Percentiles rank a stretch among this genome's conserved stretches.
Evolutionary conservation across 768 basidiomycete genomes (phyloP).

Genomic region (Boletus vermiculosoides): DNA sequence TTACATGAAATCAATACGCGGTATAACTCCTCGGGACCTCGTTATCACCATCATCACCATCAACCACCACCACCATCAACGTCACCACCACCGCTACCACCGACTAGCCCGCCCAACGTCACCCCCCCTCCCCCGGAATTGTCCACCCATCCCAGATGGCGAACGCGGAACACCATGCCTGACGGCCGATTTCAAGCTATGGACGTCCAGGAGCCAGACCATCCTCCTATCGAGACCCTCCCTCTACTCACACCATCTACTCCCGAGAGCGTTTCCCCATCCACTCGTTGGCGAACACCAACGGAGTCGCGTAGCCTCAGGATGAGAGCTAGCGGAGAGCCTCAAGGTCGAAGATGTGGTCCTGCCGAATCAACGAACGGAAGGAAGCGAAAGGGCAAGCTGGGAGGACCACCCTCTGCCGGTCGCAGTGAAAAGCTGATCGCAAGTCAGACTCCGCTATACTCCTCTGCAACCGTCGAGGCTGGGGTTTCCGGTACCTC

Average conservation of each 20-base stretch:
- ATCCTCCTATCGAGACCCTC: conserved; percentile 20
- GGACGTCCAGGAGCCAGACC: conserved; percentile 3
- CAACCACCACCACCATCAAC: not conserved
- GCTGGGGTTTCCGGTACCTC: not conserved
- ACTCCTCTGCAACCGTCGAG: not conserved
- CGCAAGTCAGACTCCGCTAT: not conserved
- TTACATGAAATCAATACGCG: conserved; percentile 13
- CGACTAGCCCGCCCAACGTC: conserved; percentile 1
- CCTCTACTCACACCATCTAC: conserved; percentile 8
- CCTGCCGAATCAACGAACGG: not conserved
- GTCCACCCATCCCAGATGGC: conserved; percentile 22
- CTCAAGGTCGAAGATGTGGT: conserved; percentile 7
- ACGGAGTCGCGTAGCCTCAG: conserved; percentile 8
- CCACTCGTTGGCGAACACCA: conserved; percentile 7
- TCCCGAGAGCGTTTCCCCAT: conserved; percentile 1
- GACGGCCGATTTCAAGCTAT: not conserved
- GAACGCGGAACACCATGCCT: not conserved
- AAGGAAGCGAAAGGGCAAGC: conserved; percentile 2
- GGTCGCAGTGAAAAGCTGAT: not conserved
- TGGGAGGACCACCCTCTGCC: not conserved
- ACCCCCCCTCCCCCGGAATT: not conserved
- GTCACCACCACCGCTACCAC: not conserved
- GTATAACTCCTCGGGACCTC: conserved; percentile 1
- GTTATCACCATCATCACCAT: not conserved
- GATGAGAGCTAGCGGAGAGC: not conserved